Evolutionary conservation across 2,329 filamentous ascomycete species (phyloP), one percentile per base, ranked within the genome.

Genomic region (Nemania sp.): DNA sequence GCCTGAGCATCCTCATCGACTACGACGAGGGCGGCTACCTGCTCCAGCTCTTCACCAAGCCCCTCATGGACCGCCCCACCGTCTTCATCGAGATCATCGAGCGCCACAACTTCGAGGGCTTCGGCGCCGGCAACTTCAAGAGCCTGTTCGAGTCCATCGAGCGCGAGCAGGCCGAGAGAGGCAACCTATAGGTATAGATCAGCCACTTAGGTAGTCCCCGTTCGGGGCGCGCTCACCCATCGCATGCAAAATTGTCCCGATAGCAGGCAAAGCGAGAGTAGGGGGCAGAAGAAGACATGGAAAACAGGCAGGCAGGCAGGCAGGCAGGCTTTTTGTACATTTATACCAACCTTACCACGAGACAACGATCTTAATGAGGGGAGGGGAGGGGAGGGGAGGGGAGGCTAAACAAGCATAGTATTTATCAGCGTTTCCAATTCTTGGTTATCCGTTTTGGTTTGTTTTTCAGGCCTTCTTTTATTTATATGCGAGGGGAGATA

Each of bases 11-110:
- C 69, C 78, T 98, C 69, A 95, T 97, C 71, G 93, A 97, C 78
- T 97, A 97, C 71, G 94, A 97, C 69, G 92, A 97, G 82, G 87
- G 86, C 21, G 94, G 94, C 0, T 97, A 97, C 76, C 76, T 97
- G 65, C 76, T 89, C 57, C 85, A 88, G 77, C 79, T 92, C 35
- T 92, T 92, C 76, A 91, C 89, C 34, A 92, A 92, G 86, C 94
- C 94, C 65, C 77, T 97, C 67, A 91, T 97, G 89, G 93, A 97
- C 77, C 87, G 94, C 12, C 94, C 94, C 21, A 97, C 94, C 3
- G 93, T 97, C 29, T 97, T 97, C 74, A 87, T 97, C 65, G 94
- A 97, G 83, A 96, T 97, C 69, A 97, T 97, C 70, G 92, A 97
- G 81, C 81, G 93, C 59, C 89, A 96, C 69, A 88, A 92, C 65